phyloP scores from a whole-genome alignment of 2,329 filamentous ascomycete species.

The Verticillium nubilum region DNA sequence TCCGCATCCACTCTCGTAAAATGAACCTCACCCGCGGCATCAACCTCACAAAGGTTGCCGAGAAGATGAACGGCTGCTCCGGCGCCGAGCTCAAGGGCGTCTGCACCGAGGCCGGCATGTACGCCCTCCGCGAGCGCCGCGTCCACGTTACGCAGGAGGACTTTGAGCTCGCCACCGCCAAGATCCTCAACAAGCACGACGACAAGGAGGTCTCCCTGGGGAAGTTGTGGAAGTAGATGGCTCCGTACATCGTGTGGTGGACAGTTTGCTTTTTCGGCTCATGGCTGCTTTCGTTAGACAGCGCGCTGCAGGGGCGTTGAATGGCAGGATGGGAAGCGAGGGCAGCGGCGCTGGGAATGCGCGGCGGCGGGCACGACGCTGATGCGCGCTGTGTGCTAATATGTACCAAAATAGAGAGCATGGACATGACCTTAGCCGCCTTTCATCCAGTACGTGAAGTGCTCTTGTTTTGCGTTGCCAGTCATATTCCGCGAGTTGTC shows the following conservation, averaged over 20 bases:
- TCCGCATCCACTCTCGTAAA: constrained; percentile 93
- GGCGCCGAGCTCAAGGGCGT: constrained; percentile 98
- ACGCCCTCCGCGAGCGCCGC: constrained; percentile 86
- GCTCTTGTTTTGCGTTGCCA: too few relatives aligned
- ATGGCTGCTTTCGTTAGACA: not conserved
- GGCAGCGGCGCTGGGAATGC: not conserved
- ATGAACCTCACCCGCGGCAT: constrained; percentile 99
- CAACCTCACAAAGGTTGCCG: constrained; percentile 95
- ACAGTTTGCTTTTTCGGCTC: not conserved
- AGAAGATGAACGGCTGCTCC: constrained; percentile 99
- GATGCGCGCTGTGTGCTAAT: constrained; percentile 1
- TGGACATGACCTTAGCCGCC: constrained; percentile 1
- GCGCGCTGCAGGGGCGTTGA: constrained; percentile 8
- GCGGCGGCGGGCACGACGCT: not conserved
- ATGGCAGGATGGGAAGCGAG: not conserved
- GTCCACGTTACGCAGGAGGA: constrained; percentile 99
- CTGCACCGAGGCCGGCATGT: constrained; percentile 98
- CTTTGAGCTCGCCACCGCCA: constrained; percentile 96
- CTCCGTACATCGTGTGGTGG: not conserved
- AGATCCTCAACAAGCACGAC: constrained; percentile 99
- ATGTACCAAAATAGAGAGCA: constrained; percentile 5
- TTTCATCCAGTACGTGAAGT: too few relatives aligned
- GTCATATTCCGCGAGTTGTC: too few relatives aligned
- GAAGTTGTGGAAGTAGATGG: constrained; percentile 61
- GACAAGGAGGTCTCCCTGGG: constrained; percentile 92